Percentiles rank a stretch among this genome's conserved stretches.
phyloP scores from a whole-genome alignment of 202 grass and related monocot species.

The Carex sylvatica region DNA sequence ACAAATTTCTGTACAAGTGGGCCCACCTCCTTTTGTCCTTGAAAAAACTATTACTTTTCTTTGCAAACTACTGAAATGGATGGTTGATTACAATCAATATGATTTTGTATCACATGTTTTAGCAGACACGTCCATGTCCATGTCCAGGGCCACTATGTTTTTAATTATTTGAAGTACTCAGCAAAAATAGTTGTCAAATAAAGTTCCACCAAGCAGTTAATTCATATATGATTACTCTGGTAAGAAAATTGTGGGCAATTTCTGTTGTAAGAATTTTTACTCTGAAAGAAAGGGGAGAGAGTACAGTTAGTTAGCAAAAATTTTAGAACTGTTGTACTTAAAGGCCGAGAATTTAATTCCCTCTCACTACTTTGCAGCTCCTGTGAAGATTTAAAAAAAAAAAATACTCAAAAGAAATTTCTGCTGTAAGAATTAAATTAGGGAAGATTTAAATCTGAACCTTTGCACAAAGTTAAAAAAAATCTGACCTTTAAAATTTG shows the following conservation, averaged over 20 bases:
- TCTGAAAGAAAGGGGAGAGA: too few relatives aligned
- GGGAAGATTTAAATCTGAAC: neutral
- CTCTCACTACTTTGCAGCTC: too few relatives aligned
- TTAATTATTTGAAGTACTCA: neutral
- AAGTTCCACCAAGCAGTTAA: neutral
- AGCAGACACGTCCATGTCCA: neutral
- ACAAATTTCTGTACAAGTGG: neutral
- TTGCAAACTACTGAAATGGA: constrained; percentile 3
- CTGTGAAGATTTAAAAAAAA: too few relatives aligned
- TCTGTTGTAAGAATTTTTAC: neutral
- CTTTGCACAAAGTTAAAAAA: neutral
- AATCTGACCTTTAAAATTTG: neutral
- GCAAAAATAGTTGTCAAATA: neutral
- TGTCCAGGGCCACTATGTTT: neutral
- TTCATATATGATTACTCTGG: neutral
- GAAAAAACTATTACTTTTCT: neutral
- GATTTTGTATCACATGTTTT: neutral
- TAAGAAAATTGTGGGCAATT: neutral
- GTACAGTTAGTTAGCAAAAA: too few relatives aligned
- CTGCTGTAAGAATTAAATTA: too few relatives aligned
- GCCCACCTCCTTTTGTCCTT: neutral
- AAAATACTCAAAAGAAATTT: too few relatives aligned
- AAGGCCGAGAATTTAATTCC: too few relatives aligned
- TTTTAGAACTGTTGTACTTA: too few relatives aligned
- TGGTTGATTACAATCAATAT: constrained; percentile 9